These are phyloP conservation scores for Lizanozyma gosingica DNA, from an alignment of 1,139 yeast genomes.

Conservation along the genomic window DNA sequence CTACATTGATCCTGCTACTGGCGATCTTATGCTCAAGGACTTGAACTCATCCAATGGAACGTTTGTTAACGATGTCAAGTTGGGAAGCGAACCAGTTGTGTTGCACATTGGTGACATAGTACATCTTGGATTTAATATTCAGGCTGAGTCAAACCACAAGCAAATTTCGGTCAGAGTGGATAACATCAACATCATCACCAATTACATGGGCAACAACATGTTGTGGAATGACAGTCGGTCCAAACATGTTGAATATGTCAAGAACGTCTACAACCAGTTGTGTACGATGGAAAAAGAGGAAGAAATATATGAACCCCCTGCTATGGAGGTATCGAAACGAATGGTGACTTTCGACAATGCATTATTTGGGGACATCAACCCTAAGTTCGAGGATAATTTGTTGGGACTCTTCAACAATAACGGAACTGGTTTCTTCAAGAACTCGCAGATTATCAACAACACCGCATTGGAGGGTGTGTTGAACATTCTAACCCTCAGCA, in stretches of 20 bases:
- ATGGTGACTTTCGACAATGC: slow-evolving; percentile 54
- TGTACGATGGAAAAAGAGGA: slow-evolving; percentile 3
- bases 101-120: slow-evolving; percentile 68
- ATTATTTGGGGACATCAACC: slow-evolving; percentile 68
- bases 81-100: slow-evolving; percentile 57
- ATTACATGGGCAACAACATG: background rate
- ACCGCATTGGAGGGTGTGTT: slow-evolving; percentile 36
- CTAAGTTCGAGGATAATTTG: slow-evolving; percentile 51
- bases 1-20: slow-evolving; percentile 60
- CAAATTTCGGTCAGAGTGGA: slow-evolving; percentile 79
- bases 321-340: slow-evolving; percentile 12
- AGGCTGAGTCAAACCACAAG: slow-evolving; percentile 72
- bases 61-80: slow-evolving; percentile 67
- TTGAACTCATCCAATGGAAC: slow-evolving; percentile 93
- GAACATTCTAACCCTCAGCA: background rate
- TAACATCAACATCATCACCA: slow-evolving; percentile 53
- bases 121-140: slow-evolving; percentile 88
- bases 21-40: slow-evolving; percentile 72
- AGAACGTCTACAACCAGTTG: slow-evolving; percentile 20
- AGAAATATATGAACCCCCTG: slow-evolving; percentile 10
- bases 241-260: slow-evolving; percentile 7
- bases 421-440: slow-evolving; percentile 55
- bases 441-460: slow-evolving; percentile 50
- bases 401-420: slow-evolving; percentile 47
- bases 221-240: background rate